Evolutionary conservation across 2,329 filamentous ascomycete genomes (phyloP).

Genomic region (Aspergillus pseudoglaucus): DNA sequence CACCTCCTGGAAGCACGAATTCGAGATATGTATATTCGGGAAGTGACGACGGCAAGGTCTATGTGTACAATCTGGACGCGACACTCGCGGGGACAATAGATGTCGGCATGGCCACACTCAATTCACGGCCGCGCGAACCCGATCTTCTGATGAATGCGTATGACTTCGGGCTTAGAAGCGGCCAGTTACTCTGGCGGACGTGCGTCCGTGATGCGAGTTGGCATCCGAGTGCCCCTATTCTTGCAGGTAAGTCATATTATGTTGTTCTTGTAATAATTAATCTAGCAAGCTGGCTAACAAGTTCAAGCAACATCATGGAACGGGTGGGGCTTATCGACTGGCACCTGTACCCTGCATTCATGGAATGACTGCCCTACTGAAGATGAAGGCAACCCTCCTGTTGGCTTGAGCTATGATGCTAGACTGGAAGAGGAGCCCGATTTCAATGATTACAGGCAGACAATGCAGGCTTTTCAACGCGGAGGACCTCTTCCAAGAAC

Average conservation of each 20-base stretch:
- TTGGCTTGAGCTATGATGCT: conserved; percentile 57
- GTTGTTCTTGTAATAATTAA: background rate
- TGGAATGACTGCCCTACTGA: conserved; percentile 62
- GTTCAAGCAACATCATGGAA: conserved; percentile 71
- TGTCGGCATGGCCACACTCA: conserved; percentile 63
- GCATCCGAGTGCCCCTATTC: conserved; percentile 76
- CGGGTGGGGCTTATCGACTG: conserved; percentile 64
- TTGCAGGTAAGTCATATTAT: conserved; percentile 52
- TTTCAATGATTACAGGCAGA: conserved; percentile 33
- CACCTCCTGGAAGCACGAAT: conserved; percentile 76
- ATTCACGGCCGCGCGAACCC: conserved; percentile 51
- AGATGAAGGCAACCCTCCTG: conserved; percentile 57
- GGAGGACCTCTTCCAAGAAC: no score
- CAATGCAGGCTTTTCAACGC: background rate
- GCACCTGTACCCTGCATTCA: conserved; percentile 70
- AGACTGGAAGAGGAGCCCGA: conserved; percentile 46
- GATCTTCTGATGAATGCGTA: conserved; percentile 52
- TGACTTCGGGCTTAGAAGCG: conserved; percentile 42
- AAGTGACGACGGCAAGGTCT: conserved; percentile 81
- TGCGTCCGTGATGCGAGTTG: conserved; percentile 84
- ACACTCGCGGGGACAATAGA: conserved; percentile 73
- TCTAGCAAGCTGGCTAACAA: conserved; percentile 3
- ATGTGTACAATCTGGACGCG: conserved; percentile 89
- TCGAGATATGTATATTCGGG: conserved; percentile 90
- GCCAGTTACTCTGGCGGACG: conserved; percentile 62